These are phyloP conservation scores for Candida manassasensis DNA, from an alignment of 805 yeast species.

Conservation along the genomic window DNA sequence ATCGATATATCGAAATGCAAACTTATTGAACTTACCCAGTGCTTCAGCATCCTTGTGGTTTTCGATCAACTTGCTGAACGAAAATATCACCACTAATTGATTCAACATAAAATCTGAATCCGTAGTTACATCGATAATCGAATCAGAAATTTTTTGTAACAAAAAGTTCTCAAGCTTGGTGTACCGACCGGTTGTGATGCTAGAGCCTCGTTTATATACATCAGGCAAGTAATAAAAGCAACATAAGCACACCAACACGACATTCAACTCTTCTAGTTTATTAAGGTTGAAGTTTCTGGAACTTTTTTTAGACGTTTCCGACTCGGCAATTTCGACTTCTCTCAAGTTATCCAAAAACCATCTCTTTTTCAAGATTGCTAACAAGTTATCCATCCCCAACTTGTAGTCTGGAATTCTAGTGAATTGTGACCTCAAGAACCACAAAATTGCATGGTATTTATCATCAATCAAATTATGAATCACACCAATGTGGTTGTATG, in stretches of 20 bases:
- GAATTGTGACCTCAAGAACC: slow-evolving; percentile 52
- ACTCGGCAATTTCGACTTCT: slow-evolving; percentile 14
- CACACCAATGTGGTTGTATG: slow-evolving; percentile 55
- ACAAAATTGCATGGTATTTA: slow-evolving; percentile 44
- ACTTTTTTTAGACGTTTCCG: slow-evolving; percentile 11
- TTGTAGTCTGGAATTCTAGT: slow-evolving; percentile 46
- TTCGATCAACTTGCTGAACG: slow-evolving; percentile 14
- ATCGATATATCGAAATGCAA: slow-evolving; percentile 19
- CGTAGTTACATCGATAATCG: slow-evolving; percentile 10
- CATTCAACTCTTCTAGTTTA: slow-evolving; percentile 13
- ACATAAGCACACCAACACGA: slow-evolving; percentile 30
- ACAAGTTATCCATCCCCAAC: slow-evolving; percentile 45
- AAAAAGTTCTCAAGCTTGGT: slow-evolving; percentile 21
- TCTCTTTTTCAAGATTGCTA: slow-evolving; percentile 32
- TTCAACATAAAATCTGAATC: slow-evolving; percentile 15
- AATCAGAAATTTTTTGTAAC: slow-evolving; percentile 13
- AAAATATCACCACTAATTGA: slow-evolving; percentile 22
- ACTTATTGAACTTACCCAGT: slow-evolving; percentile 10
- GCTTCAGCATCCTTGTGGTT: slow-evolving; percentile 8
- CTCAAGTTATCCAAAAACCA: slow-evolving; percentile 25
- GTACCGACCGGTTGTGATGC: slow-evolving; percentile 17
- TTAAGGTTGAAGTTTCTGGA: slow-evolving; percentile 10
- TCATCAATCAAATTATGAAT: slow-evolving; percentile 38
- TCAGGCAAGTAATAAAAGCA: slow-evolving; percentile 43
- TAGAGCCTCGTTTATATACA: slow-evolving; percentile 18